A percentile compares a stretch with the other conserved stretches of the same genome.
These are phyloP conservation scores for Flaveria linearis DNA, from an alignment of 129 eudicot genomes.

Conservation along the genomic window DNA sequence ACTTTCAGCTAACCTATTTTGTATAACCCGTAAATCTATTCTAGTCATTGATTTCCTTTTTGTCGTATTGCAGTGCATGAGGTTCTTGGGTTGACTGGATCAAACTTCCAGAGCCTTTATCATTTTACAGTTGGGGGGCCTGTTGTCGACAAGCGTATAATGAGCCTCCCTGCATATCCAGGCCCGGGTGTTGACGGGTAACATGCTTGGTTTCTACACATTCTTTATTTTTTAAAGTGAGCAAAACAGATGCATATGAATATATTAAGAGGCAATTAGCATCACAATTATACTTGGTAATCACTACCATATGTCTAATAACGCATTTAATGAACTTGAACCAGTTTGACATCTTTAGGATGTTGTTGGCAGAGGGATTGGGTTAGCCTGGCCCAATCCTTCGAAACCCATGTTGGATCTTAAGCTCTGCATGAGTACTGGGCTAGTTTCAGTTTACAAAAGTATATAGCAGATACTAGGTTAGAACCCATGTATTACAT, in stretches of 20 bases:
- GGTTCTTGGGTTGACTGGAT: conserved; percentile 76
- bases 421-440: background rate
- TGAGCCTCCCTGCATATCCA: conserved; percentile 96
- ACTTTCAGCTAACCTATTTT: background rate
- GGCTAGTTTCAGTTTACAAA: background rate
- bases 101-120: conserved; percentile 79
- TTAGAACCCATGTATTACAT: too few species aligned
- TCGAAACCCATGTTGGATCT: background rate
- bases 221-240: background rate
- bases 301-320: background rate
- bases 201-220: conserved; percentile 1
- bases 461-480: background rate
- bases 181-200: conserved; percentile 64
- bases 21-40: background rate
- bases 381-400: background rate
- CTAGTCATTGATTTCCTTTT: background rate
- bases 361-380: background rate
- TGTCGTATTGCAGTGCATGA: conserved; percentile 65
- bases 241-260: background rate
- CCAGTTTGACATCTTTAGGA: background rate
- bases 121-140: conserved; percentile 92
- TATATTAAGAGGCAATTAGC: background rate
- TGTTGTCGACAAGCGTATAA: conserved; percentile 79
- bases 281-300: background rate
- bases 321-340: background rate